phyloP scores from a whole-genome alignment of 2,329 filamentous ascomycete genomes.

The Trichothecium roseum region DNA sequence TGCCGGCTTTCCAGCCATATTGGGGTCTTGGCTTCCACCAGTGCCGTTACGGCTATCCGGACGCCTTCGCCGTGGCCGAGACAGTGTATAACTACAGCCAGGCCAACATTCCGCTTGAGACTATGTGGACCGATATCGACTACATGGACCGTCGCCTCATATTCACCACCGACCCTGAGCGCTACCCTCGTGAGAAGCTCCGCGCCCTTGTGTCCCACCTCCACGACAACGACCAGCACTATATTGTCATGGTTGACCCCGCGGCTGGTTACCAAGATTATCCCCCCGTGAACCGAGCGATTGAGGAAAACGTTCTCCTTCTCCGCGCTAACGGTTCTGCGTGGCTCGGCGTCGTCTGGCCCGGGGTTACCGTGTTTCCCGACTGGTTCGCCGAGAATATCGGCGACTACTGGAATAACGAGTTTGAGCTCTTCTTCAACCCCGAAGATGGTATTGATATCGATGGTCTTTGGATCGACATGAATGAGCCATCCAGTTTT shows the following conservation, averaged over 20 bases:
- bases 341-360: constrained; percentile 64
- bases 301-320: constrained; percentile 36
- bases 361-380: constrained; percentile 60
- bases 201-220: constrained; percentile 56
- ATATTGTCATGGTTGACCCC: constrained; percentile 71
- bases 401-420: constrained; percentile 57
- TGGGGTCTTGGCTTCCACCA: constrained; percentile 77
- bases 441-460: constrained; percentile 58
- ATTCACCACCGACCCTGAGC: constrained; percentile 59
- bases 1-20: constrained; percentile 73
- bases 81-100: constrained; percentile 57
- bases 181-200: constrained; percentile 52
- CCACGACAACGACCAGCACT: constrained; percentile 56
- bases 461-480: constrained; percentile 70
- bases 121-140: constrained; percentile 66
- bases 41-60: constrained; percentile 72
- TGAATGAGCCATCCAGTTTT: constrained; percentile 37
- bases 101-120: constrained; percentile 59
- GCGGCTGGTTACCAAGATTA: constrained; percentile 44
- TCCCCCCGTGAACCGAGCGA: constrained; percentile 27
- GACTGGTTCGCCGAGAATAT: constrained; percentile 66
- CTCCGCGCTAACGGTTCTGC: constrained; percentile 42
- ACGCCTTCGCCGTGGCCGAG: constrained; percentile 57
- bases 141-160: constrained; percentile 49
- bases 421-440: constrained; percentile 57